Percentiles rank a stretch among this genome's conserved stretches.
Evolutionary conservation across 2,329 filamentous ascomycete species (phyloP).

Genomic region (Ophiostoma piceae): DNA sequence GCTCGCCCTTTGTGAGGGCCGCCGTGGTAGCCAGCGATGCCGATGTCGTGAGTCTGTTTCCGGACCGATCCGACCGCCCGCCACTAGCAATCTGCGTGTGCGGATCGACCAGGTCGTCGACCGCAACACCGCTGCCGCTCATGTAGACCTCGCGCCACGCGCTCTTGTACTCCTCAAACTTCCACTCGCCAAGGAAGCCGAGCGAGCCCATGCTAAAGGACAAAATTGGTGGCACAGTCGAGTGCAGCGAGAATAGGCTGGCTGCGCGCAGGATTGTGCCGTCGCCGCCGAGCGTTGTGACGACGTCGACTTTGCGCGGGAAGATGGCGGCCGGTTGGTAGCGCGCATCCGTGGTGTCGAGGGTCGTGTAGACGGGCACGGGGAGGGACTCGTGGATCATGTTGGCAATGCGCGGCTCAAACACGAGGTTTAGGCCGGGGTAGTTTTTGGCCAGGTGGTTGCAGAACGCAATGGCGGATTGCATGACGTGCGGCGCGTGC

Average conservation of each 20-base stretch:
- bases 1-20: slow-evolving; percentile 25
- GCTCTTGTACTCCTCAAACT: slow-evolving; percentile 85
- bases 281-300: slow-evolving; percentile 87
- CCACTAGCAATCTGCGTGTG: slow-evolving; percentile 38
- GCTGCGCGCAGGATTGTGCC: slow-evolving; percentile 83
- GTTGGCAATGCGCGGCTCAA: slow-evolving; percentile 70
- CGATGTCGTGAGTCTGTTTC: slow-evolving; percentile 16
- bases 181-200: slow-evolving; percentile 94
- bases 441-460: slow-evolving; percentile 76
- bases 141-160: slow-evolving; percentile 93
- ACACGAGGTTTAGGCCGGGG: slow-evolving; percentile 71
- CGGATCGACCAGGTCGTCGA: slow-evolving; percentile 40
- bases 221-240: slow-evolving; percentile 80
- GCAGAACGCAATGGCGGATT: slow-evolving; percentile 51
- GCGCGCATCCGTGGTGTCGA: not conserved
- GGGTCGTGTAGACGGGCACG: slow-evolving; percentile 61
- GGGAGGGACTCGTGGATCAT: slow-evolving; percentile 64
- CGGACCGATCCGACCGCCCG: slow-evolving; percentile 27
- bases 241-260: slow-evolving; percentile 76
- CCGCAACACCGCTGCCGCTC: slow-evolving; percentile 54
- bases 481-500: slow-evolving; percentile 48
- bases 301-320: slow-evolving; percentile 77
- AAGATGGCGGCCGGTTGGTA: slow-evolving; percentile 46
- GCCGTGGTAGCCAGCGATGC: slow-evolving; percentile 17
- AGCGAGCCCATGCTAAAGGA: slow-evolving; percentile 96